Evolutionary conservation across 2,329 filamentous ascomycete species (phyloP).

Genomic region (Elsinoe ampelina): DNA sequence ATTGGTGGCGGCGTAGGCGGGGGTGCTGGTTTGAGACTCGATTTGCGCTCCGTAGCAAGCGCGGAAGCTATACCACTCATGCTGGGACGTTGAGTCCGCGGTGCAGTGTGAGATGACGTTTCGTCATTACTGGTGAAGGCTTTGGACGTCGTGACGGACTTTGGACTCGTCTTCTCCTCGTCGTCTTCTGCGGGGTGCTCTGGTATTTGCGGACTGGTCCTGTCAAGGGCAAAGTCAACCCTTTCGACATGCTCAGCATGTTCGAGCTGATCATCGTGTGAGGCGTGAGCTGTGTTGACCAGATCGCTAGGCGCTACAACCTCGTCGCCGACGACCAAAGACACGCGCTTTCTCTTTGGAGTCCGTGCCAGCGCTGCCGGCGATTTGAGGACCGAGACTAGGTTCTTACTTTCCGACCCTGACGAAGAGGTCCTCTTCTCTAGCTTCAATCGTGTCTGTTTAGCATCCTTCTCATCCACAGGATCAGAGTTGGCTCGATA

Average conservation of each 20-base stretch:
- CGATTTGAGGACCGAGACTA: slow-evolving; percentile 29
- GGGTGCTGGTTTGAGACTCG: neutral
- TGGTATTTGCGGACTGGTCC: neutral
- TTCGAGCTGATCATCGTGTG: slow-evolving; percentile 19
- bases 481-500: slow-evolving; percentile 25
- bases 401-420: slow-evolving; percentile 27
- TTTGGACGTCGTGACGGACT: neutral
- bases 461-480: slow-evolving; percentile 19
- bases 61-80: neutral
- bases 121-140: neutral
- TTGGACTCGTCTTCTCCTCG: neutral
- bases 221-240: slow-evolving; percentile 23
- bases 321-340: slow-evolving; percentile 27
- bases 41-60: slow-evolving; percentile 3
- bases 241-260: slow-evolving; percentile 14
- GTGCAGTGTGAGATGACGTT: neutral
- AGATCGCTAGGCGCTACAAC: slow-evolving; percentile 30
- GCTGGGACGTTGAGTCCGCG: neutral
- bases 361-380: slow-evolving; percentile 19
- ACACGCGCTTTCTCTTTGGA: slow-evolving; percentile 27
- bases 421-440: slow-evolving; percentile 27
- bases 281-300: neutral
- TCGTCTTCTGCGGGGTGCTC: neutral
- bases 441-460: slow-evolving; percentile 25
- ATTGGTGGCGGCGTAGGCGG: slow-evolving; percentile 2